These are phyloP conservation scores for Thermomucor indicae-seudaticae DNA, from an alignment of 371 early-diverging fungal genomes.

Conservation along the genomic window DNA sequence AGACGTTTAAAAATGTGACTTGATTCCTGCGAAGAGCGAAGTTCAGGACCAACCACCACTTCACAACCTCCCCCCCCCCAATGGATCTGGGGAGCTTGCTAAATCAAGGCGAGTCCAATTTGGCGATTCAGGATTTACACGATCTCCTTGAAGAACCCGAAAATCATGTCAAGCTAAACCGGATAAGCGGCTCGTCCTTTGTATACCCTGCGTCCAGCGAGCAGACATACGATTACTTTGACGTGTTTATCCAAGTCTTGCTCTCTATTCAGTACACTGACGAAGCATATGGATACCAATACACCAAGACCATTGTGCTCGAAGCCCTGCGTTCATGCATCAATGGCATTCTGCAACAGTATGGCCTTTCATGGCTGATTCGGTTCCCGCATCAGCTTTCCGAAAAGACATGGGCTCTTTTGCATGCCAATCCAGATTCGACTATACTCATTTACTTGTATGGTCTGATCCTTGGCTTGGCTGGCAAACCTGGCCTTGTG, in stretches of 20 bases:
- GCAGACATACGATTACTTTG: conserved; percentile 30
- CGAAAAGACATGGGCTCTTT: conserved; percentile 17
- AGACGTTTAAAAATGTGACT: background rate
- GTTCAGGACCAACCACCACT: background rate
- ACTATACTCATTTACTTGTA: conserved; percentile 32
- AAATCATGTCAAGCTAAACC: conserved; percentile 13
- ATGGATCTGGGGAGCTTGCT: conserved; percentile 40
- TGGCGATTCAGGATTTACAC: conserved; percentile 18
- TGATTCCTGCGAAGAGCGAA: background rate
- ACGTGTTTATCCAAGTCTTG: conserved; percentile 28
- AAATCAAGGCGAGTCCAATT: conserved; percentile 14
- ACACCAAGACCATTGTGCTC: conserved; percentile 18
- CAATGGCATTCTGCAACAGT: conserved; percentile 20
- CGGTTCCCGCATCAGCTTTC: conserved; percentile 20
- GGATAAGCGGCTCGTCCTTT: conserved; percentile 23
- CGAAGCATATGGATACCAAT: conserved; percentile 17
- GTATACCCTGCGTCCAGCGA: conserved; percentile 9
- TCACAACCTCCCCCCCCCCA: background rate
- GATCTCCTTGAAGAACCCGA: conserved; percentile 13
- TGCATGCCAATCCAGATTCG: conserved; percentile 14
- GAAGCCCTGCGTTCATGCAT: conserved; percentile 31
- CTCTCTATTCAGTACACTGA: conserved; percentile 21
- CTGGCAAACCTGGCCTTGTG: conserved; percentile 4
- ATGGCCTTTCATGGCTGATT: conserved; percentile 24
- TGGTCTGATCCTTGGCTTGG: conserved; percentile 25